Evolutionary conservation across 2,329 filamentous ascomycete species (phyloP).

Genomic region (Whalleya microplaca): DNA sequence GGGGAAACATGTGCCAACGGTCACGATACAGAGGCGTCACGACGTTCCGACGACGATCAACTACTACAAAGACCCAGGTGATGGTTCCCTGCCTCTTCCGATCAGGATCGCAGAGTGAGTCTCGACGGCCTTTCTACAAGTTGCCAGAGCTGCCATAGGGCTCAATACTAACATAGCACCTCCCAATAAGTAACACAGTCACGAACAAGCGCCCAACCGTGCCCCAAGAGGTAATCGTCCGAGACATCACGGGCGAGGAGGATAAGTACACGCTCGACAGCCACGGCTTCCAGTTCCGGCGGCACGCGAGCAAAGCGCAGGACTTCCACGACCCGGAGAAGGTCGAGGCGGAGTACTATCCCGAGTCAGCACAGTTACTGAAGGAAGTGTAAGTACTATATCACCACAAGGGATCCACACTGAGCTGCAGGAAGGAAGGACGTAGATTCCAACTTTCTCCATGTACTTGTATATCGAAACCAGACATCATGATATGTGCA

Average conservation of each 20-base stretch:
- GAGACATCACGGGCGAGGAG: conserved; percentile 46
- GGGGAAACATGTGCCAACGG: background rate
- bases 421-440: conserved; percentile 47
- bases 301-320: conserved; percentile 36
- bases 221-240: conserved; percentile 48
- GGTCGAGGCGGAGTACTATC: conserved; percentile 70
- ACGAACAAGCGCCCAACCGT: conserved; percentile 46
- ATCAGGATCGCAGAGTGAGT: conserved; percentile 34
- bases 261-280: conserved; percentile 44
- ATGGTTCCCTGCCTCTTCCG: conserved; percentile 33
- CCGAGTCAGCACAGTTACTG: conserved; percentile 69
- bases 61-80: conserved; percentile 36
- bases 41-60: conserved; percentile 33
- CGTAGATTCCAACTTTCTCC: too few relatives aligned
- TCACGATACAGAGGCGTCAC: conserved; percentile 3
- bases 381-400: conserved; percentile 53
- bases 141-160: too few relatives aligned
- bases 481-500: too few relatives aligned
- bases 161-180: background rate
- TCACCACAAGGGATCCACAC: background rate
- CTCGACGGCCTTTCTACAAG: background rate
- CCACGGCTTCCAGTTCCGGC: conserved; percentile 46
- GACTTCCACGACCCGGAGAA: conserved; percentile 55
- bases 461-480: too few relatives aligned
- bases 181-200: conserved; percentile 30